Evolutionary conservation across 2,329 filamentous ascomycete species (phyloP).

Genomic region (Phaeomoniella chlamydospora): DNA sequence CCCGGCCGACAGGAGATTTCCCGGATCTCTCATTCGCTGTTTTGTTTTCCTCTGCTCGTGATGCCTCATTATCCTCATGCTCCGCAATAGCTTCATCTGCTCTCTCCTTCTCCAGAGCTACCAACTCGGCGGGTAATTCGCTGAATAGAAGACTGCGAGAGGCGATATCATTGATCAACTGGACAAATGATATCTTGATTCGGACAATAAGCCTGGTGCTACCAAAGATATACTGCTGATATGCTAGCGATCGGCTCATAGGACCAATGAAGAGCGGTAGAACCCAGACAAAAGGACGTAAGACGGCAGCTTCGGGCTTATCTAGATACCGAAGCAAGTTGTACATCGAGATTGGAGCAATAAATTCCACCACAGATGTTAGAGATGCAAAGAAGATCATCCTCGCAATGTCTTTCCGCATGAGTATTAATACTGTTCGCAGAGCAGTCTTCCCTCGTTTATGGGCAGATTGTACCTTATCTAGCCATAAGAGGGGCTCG

Average conservation of each 20-base stretch:
- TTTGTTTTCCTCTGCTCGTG: constrained; percentile 3
- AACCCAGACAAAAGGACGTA: constrained; percentile 40
- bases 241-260: constrained; percentile 31
- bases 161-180: constrained; percentile 43
- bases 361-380: constrained; percentile 27
- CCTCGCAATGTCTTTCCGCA: neutral
- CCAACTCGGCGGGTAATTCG: neutral
- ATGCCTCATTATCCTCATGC: constrained; percentile 1
- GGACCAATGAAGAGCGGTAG: constrained; percentile 39
- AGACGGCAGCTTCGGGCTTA: constrained; percentile 25
- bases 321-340: constrained; percentile 37
- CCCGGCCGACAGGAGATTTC: constrained; percentile 31
- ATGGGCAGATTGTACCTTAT: neutral
- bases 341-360: constrained; percentile 40
- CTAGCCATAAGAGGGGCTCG: neutral
- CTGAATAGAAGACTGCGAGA: constrained; percentile 36
- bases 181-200: constrained; percentile 41
- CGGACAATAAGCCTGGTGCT: constrained; percentile 43
- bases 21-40: constrained; percentile 13
- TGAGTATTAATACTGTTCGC: neutral
- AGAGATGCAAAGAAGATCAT: neutral
- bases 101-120: neutral
- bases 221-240: constrained; percentile 44
- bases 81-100: constrained; percentile 23
- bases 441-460: neutral